Percentiles rank a stretch among this genome's conserved stretches.
These are phyloP conservation scores for Trichoderma koningii DNA, from an alignment of 2,329 filamentous ascomycete genomes.

Conservation along the genomic window DNA sequence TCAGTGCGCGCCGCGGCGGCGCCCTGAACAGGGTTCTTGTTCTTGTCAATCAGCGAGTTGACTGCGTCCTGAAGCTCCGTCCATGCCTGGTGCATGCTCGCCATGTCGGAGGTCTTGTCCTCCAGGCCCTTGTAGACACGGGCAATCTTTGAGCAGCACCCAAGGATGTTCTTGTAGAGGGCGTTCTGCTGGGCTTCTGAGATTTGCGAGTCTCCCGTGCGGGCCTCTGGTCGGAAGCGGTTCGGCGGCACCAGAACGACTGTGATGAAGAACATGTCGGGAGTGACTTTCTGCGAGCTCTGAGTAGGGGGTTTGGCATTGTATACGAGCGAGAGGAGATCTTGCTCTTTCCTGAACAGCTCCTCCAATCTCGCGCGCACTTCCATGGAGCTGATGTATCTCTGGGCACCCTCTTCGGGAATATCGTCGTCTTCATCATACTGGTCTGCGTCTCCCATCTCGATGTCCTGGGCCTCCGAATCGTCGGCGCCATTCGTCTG, in stretches of 20 bases:
- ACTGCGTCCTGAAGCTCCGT: conserved; percentile 83
- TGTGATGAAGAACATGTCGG: conserved; percentile 94
- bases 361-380: conserved; percentile 76
- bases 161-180: conserved; percentile 82
- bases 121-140: conserved; percentile 63
- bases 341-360: conserved; percentile 84
- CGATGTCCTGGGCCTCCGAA: conserved; percentile 44
- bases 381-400: conserved; percentile 81
- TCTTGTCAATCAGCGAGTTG: conserved; percentile 89
- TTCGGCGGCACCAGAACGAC: conserved; percentile 89
- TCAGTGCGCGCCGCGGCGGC: conserved; percentile 76
- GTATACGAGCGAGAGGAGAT: conserved; percentile 83
- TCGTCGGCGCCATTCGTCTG: conserved; percentile 49
- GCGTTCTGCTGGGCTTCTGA: conserved; percentile 87
- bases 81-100: conserved; percentile 78
- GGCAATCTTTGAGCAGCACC: conserved; percentile 70
- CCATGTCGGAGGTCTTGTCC: conserved; percentile 54
- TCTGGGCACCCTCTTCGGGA: conserved; percentile 49
- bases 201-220: conserved; percentile 77
- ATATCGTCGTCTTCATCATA: conserved; percentile 6
- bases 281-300: conserved; percentile 59
- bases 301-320: conserved; percentile 67
- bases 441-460: conserved; percentile 38
- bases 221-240: conserved; percentile 83
- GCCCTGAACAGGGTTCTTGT: conserved; percentile 80